phyloP scores from a whole-genome alignment of 129 eudicot species.

The Rutidosis leptorrhynchoides region DNA sequence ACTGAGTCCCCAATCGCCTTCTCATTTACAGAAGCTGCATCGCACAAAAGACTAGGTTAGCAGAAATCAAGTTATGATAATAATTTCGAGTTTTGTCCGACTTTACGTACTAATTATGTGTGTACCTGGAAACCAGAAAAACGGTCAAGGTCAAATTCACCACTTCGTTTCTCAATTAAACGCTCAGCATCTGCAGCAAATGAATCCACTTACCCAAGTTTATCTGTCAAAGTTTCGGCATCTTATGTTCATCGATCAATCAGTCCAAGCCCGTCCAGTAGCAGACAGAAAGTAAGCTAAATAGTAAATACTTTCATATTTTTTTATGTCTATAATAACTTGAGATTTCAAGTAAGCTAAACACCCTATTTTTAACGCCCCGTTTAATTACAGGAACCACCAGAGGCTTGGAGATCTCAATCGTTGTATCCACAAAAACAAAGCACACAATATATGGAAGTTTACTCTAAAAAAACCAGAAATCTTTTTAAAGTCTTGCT shows the following conservation, averaged over 20 bases:
- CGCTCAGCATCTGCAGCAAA: conserved; percentile 52
- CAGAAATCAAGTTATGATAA: conserved; percentile 10
- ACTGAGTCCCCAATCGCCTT: conserved; percentile 35
- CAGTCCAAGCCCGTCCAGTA: conserved; percentile 23
- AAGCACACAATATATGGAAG: conserved; percentile 41
- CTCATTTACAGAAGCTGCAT: conserved; percentile 41
- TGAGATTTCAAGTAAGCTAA: background rate
- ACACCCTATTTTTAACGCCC: background rate
- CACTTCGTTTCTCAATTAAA: conserved; percentile 46
- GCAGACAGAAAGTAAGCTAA: conserved; percentile 45
- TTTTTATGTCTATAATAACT: conserved; percentile 11
- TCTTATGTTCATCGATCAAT: conserved; percentile 34
- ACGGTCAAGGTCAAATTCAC: conserved; percentile 52
- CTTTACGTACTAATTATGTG: background rate
- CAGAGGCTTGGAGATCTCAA: conserved; percentile 44
- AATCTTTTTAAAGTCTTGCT: conserved; percentile 61
- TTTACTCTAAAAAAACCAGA: conserved; percentile 51
- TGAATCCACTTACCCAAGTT: conserved; percentile 49
- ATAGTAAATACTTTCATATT: conserved; percentile 8
- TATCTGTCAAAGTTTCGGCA: conserved; percentile 23
- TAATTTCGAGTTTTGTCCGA: background rate
- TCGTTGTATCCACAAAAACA: conserved; percentile 41
- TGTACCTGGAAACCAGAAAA: conserved; percentile 38
- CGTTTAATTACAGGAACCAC: conserved; percentile 37
- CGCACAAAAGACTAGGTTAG: conserved; percentile 52